These are phyloP conservation scores for Lathyrus tuberosus DNA, from an alignment of 306 rosid species.

Conservation along the genomic window DNA sequence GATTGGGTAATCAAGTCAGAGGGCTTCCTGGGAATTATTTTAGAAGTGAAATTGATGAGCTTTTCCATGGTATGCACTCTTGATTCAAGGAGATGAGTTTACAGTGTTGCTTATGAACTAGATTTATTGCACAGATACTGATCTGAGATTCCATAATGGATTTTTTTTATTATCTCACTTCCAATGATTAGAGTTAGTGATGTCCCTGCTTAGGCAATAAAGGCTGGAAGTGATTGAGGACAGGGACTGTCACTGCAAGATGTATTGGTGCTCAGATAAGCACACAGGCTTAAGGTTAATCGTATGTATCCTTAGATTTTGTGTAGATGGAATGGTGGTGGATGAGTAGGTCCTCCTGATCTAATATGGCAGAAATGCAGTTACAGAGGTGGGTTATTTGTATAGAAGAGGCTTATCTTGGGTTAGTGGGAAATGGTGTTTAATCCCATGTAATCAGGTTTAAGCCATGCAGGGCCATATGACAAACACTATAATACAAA, in stretches of 20 bases:
- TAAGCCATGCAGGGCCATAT: not conserved
- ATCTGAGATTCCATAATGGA: not conserved
- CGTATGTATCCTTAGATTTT: not conserved
- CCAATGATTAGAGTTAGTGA: not conserved
- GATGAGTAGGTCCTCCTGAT: constrained; percentile 5
- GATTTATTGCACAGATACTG: not conserved
- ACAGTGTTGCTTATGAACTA: not conserved
- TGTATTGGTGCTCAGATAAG: not conserved
- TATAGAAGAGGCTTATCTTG: not conserved
- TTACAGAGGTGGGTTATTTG: not conserved
- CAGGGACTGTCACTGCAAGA: not conserved
- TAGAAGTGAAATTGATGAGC: constrained; percentile 1
- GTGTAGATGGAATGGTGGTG: constrained; percentile 6
- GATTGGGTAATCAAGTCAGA: constrained; percentile 7
- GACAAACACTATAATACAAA: not conserved
- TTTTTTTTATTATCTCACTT: not conserved
- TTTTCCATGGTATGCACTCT: not conserved
- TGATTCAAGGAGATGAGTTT: not conserved
- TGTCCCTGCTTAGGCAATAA: not conserved
- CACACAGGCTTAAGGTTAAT: not conserved
- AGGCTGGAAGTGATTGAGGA: not conserved
- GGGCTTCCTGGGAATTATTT: not conserved
- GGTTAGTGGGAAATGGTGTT: not conserved
- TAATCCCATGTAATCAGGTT: constrained; percentile 15
- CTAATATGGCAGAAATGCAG: not conserved